Base-by-base conservation (phyloP, 78 protist species). In the Chrysochromulina tobinii region DNA sequence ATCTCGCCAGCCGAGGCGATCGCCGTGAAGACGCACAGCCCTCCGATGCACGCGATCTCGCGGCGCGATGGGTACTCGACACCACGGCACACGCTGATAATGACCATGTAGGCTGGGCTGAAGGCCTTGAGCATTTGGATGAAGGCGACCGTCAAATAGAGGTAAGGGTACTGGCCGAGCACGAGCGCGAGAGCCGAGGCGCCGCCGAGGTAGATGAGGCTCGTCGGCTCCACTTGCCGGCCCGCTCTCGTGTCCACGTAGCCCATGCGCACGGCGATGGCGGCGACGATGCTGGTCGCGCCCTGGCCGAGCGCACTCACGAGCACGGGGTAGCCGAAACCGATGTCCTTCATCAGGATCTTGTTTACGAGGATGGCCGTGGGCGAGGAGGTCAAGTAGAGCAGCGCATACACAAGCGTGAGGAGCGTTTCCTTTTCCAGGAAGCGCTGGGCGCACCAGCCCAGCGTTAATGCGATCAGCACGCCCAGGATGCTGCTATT, bases 121-220 rank as follows among this genome's bases (percentile, higher is more conserved):
- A 75, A 75, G 25, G 83, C 83, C 57, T 75, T 75, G 27, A 75
- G 83, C 83, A 75, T 75, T n/a, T 75, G 83, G 54, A 75, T 75
- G 57, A 75, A 75, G 53, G 83, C 83, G 23, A 75, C 83, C 18
- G 83, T 75, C 3, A 75, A 58, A 11, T 75, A 75, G 17, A 75
- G 23, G 83, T 75, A 75, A 8, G 83, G 83, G 57, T 50, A 75
- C 57, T 75, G 83, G 57, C 83, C 83, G 12, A 75, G 57, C 27
- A 38, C 55, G n/a, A 75, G 53, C 18, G 83, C 83, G n/a, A 75
- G 57, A 25, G 83, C 83, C 11, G 58, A 11, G n/a, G 57, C 25
- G 53, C 25, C 53, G 83, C 83, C 83, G n/a, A 75, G 83, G 11
- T 14, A 11, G 57, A 50, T 25, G 58, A 75, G 27, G 54, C 4